A percentile compares a stretch with the other conserved stretches of the same genome.
Evolutionary conservation across 2,329 filamentous ascomycete genomes (phyloP).

Genomic region (Pseudophaeomoniella oleicola): DNA sequence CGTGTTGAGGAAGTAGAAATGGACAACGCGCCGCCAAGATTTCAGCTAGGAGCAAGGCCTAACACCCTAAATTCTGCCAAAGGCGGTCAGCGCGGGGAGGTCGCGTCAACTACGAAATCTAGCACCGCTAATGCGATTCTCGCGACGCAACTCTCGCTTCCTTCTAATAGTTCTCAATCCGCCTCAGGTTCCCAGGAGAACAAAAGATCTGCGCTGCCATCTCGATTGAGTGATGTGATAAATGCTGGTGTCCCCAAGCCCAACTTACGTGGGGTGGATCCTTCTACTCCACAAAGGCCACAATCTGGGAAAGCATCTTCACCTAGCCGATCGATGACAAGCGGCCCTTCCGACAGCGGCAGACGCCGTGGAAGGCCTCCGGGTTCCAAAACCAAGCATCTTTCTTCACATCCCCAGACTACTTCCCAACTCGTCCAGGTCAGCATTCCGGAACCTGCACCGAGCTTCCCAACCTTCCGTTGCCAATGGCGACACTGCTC

Average conservation of each 20-base stretch:
- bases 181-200: conserved; percentile 3
- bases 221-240: background rate
- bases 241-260: conserved; percentile 6
- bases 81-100: background rate
- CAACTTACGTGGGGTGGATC: background rate
- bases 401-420: conserved; percentile 1
- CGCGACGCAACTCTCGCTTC: background rate
- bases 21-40: conserved; percentile 10
- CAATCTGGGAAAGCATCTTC: background rate
- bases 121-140: background rate
- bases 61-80: background rate
- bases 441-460: conserved; percentile 8
- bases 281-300: background rate
- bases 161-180: background rate
- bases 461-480: conserved; percentile 27
- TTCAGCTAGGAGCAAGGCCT: conserved; percentile 7
- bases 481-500: conserved; percentile 45
- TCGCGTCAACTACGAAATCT: background rate
- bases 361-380: conserved; percentile 15
- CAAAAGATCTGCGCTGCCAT: background rate
- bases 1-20: conserved; percentile 14
- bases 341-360: background rate
- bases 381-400: conserved; percentile 16
- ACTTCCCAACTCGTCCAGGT: conserved; percentile 9
- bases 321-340: background rate